Evolutionary conservation across 2,329 filamentous ascomycete species (phyloP), one percentile per base, ranked within the genome.

Genomic region (Fusarium cicatricum): DNA sequence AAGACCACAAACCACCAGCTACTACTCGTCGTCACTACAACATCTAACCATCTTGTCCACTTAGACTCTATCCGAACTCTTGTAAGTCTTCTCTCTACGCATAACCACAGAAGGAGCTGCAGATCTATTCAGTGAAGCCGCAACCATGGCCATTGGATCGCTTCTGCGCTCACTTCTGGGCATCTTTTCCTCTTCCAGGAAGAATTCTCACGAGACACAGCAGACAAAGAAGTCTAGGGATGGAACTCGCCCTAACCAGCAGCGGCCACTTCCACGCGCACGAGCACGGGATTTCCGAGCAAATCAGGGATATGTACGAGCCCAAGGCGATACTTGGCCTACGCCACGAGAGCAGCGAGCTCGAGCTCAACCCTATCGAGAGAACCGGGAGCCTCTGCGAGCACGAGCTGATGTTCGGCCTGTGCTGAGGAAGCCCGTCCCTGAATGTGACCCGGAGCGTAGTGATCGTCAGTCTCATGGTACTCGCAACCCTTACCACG

Each of bases 161-260:
- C 47, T 48, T 52, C 28, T 64, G 42, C 62, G 61, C 32, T 60
- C 37, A 19, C 26, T 64, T 21, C 37, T 62, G 16, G 23, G 49
- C 17, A 37, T 15, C 7, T 40, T 47, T 34, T 58, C 47, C 12
- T 53, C 41, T 17, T 14, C 31, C 4, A 19, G 26, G 4, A 48
- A 46, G 10, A 11, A 10, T 41, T 56, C 60, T 57, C 32, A 64
- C 31, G 2, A 15, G 16, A 32, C 31, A 21, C 42, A 36, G 29
- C 58, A 39, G 60, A 47, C 15, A 38, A 39, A 41, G 6, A 3
- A 31, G 49, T 15, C 28, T 12, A 50, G 5, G 42, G 19, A 29
- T 23, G 40, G 21, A 31, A 17, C 45, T 9, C 19, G 11, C 15
- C n/a, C 29, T n/a, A 16, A 21, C 15, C 26, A 17, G 11, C n/a